These are phyloP conservation scores for Silene noctiflora DNA, from an alignment of 179 eudicot genomes.

Conservation along the genomic window DNA sequence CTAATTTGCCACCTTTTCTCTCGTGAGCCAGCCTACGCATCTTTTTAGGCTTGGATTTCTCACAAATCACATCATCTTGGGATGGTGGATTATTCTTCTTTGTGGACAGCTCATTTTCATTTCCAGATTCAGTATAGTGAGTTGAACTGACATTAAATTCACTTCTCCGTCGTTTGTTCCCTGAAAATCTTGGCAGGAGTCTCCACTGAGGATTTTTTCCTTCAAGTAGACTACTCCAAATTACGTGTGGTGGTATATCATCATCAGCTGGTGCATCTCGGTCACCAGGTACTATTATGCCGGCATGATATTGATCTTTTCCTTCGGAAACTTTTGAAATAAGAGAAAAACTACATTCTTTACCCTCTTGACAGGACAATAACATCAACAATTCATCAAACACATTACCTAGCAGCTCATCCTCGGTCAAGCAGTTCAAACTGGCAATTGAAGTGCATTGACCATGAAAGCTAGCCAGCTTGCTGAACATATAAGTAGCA, in stretches of 20 bases:
- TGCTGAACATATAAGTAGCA: conserved; percentile 37
- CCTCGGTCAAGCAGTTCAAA: conserved; percentile 23
- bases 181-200: conserved; percentile 34
- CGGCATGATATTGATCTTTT: conserved; percentile 30
- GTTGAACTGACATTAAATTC: conserved; percentile 8
- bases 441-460: conserved; percentile 12
- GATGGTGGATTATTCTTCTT: conserved; percentile 7
- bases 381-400: conserved; percentile 42
- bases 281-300: conserved; percentile 47
- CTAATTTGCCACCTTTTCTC: conserved; percentile 8
- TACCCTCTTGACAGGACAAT: conserved; percentile 25
- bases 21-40: conserved; percentile 11
- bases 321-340: conserved; percentile 40
- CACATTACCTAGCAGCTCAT: conserved; percentile 35
- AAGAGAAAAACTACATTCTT: conserved; percentile 20
- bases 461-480: conserved; percentile 47
- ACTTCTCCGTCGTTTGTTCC: conserved; percentile 29
- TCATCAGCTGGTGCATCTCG: conserved; percentile 31
- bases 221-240: conserved; percentile 56
- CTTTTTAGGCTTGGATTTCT: conserved; percentile 19
- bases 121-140: conserved; percentile 11
- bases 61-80: not conserved
- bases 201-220: conserved; percentile 51
- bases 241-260: conserved; percentile 34
- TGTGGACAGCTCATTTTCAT: conserved; percentile 11